Conservation (phyloP, 2,329 filamentous ascomycete genomes). For the Cercospora janseana region DNA sequence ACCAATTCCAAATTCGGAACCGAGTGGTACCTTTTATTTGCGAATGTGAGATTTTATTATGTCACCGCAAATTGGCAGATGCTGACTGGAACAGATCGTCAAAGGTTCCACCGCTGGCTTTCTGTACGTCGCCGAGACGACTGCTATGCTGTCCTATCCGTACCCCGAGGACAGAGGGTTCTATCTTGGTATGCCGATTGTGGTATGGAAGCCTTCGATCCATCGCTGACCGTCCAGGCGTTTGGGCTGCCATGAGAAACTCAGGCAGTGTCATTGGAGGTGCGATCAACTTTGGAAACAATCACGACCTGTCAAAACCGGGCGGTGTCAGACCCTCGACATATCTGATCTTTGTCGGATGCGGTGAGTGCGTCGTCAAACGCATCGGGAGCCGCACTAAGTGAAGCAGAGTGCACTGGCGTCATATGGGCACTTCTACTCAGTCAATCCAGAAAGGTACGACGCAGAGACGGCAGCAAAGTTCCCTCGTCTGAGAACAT, state of each 20-base stretch:
- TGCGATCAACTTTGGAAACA: slow-evolving; percentile 40
- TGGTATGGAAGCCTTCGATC: no score
- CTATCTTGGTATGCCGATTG: slow-evolving; percentile 22
- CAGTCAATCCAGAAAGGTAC: slow-evolving; percentile 30
- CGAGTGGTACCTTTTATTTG: no score
- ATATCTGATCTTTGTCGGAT: no score
- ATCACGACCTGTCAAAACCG: no score
- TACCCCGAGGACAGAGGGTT: slow-evolving; percentile 36
- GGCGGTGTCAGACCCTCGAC: no score
- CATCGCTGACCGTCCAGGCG: no score
- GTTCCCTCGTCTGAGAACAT: slow-evolving; percentile 25
- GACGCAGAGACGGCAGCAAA: slow-evolving; percentile 29
- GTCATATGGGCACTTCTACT: slow-evolving; percentile 35
- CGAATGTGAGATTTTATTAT: slow-evolving; percentile 38
- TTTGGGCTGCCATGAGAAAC: slow-evolving; percentile 40
- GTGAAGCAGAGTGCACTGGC: slow-evolving; percentile 36
- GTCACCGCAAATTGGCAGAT: slow-evolving; percentile 31
- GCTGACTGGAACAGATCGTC: no score
- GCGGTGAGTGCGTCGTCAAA: no score
- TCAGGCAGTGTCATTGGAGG: slow-evolving; percentile 38
- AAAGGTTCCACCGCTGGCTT: no score
- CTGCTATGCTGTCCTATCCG: slow-evolving; percentile 42
- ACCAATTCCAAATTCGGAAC: slow-evolving; percentile 34
- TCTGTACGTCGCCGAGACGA: slow-evolving; percentile 41
- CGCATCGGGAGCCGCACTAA: no score